Evolutionary conservation across 495 filamentous ascomycete species (phyloP).

Genomic region (Talaromyces nanjingensis): DNA sequence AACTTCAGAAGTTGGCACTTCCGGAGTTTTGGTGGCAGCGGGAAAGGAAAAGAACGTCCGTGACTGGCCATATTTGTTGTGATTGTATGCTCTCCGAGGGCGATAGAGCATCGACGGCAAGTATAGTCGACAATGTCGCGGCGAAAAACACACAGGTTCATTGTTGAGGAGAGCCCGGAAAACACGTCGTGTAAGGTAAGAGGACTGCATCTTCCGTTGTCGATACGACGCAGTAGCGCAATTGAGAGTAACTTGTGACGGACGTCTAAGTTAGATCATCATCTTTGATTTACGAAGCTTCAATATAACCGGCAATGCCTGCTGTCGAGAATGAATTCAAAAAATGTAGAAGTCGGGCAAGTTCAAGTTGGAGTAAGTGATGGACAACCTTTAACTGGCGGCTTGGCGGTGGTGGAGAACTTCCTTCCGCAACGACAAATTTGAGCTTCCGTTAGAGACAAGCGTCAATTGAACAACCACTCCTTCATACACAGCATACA

Average conservation of each 20-base stretch:
- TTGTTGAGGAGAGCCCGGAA: constrained; percentile 64
- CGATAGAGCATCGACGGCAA: neutral
- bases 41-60: constrained; percentile 33
- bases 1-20: constrained; percentile 28
- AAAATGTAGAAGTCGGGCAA: constrained; percentile 10
- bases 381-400: neutral
- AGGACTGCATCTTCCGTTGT: constrained; percentile 61
- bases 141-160: constrained; percentile 47
- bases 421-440: neutral
- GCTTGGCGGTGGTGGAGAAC: constrained; percentile 2
- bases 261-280: neutral
- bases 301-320: neutral
- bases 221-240: neutral
- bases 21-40: constrained; percentile 9
- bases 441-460: neutral
- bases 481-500: neutral
- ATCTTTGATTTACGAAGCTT: neutral
- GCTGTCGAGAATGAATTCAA: neutral
- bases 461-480: neutral
- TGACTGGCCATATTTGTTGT: constrained; percentile 11
- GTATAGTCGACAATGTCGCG: constrained; percentile 28
- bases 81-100: neutral
- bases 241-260: neutral
- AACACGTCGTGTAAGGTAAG: constrained; percentile 64
- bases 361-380: neutral